These are phyloP conservation scores for Fusarium bactridioides DNA, from an alignment of 2,329 filamentous ascomycete species.

Conservation along the genomic window DNA sequence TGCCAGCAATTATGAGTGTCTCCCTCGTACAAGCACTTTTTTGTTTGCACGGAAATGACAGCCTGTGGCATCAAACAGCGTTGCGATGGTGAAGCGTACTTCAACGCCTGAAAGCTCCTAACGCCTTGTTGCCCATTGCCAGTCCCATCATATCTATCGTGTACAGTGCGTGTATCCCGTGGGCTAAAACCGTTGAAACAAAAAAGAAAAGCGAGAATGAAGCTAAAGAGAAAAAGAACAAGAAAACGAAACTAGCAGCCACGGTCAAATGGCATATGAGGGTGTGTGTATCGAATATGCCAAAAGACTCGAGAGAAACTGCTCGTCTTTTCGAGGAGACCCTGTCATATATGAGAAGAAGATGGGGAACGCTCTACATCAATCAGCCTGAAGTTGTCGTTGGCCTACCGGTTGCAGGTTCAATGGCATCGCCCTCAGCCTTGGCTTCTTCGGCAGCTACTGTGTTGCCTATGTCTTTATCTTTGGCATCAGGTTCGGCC, in stretches of 20 bases:
- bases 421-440: neutral
- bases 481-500: conserved; percentile 27
- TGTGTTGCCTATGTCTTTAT: conserved; percentile 29
- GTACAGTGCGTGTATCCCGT: conserved; percentile 22
- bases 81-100: neutral
- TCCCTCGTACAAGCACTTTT: neutral
- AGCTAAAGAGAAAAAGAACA: neutral
- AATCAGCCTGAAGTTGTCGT: too few relatives aligned
- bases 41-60: neutral
- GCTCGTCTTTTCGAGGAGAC: neutral
- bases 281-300: neutral
- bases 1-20: conserved; percentile 1
- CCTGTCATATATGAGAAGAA: neutral
- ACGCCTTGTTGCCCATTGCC: conserved; percentile 25
- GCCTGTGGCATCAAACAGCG: neutral
- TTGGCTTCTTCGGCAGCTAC: neutral
- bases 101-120: conserved; percentile 15
- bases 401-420: neutral
- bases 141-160: conserved; percentile 28
- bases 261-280: neutral
- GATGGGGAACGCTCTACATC: neutral
- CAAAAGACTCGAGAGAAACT: neutral
- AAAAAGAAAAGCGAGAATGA: neutral
- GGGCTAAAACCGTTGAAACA: conserved; percentile 13
- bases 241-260: neutral